phyloP scores from a whole-genome alignment of 2,329 filamentous ascomycete genomes.

The Alternaria consortialis region DNA sequence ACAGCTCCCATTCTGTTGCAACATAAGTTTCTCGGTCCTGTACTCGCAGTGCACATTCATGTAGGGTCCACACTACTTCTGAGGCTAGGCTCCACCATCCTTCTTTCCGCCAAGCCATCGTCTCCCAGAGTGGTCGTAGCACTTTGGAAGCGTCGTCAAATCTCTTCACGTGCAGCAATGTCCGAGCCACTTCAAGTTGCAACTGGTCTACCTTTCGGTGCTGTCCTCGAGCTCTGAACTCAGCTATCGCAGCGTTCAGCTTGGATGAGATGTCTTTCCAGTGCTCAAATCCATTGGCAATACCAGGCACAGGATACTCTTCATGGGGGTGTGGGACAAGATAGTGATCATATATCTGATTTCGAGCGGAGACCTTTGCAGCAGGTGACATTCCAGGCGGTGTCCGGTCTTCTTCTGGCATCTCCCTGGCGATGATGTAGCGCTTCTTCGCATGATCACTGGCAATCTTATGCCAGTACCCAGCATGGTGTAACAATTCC shows the following conservation, averaged over 20 bases:
- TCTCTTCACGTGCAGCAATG: constrained; percentile 60
- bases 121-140: constrained; percentile 64
- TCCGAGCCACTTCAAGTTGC: constrained; percentile 64
- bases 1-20: constrained; percentile 66
- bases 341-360: constrained; percentile 67
- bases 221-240: constrained; percentile 64
- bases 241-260: constrained; percentile 57
- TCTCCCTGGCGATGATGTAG: constrained; percentile 61
- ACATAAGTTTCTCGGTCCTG: constrained; percentile 60
- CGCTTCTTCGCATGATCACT: constrained; percentile 62
- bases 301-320: constrained; percentile 59
- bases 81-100: constrained; percentile 68
- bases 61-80: constrained; percentile 62
- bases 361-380: constrained; percentile 63
- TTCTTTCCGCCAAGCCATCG: constrained; percentile 66
- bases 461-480: constrained; percentile 67
- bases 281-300: constrained; percentile 60
- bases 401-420: constrained; percentile 67
- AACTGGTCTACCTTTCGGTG: constrained; percentile 63
- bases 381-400: constrained; percentile 65
- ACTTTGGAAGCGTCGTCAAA: constrained; percentile 62
- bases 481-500: constrained; percentile 68
- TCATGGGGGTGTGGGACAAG: constrained; percentile 66
- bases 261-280: constrained; percentile 59
- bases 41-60: constrained; percentile 61